These are phyloP conservation scores for Sarocladiaceae sp. DNA, from an alignment of 2,329 filamentous ascomycete genomes.

Conservation along the genomic window DNA sequence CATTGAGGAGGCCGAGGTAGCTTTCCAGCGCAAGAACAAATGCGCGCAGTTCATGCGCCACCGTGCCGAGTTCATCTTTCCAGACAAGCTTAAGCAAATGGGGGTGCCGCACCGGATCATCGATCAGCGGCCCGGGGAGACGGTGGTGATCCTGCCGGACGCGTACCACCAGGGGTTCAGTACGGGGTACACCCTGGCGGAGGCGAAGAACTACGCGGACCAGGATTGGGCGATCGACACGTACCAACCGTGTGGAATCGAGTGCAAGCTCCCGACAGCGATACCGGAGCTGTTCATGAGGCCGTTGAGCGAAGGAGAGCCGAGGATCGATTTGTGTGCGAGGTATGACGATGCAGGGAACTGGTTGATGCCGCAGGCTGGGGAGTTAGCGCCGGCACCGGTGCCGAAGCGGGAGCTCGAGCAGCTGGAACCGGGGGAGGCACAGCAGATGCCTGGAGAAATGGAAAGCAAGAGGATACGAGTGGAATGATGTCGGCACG, in stretches of 20 bases:
- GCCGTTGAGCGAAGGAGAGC: slow-evolving; percentile 24
- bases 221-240: slow-evolving; percentile 26
- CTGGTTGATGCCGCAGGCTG: not conserved
- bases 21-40: slow-evolving; percentile 23
- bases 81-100: slow-evolving; percentile 31
- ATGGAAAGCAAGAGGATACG: slow-evolving; percentile 5
- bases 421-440: not conserved
- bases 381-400: not conserved
- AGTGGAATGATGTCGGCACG: slow-evolving; percentile 5
- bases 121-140: slow-evolving; percentile 32
- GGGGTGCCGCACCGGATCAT: slow-evolving; percentile 30
- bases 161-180: slow-evolving; percentile 35
- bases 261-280: slow-evolving; percentile 27
- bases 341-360: slow-evolving; percentile 16
- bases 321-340: slow-evolving; percentile 26
- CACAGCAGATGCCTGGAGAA: not conserved
- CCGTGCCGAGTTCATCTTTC: slow-evolving; percentile 34
- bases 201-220: slow-evolving; percentile 34
- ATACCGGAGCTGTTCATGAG: slow-evolving; percentile 29
- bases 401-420: slow-evolving; percentile 14
- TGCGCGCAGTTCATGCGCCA: slow-evolving; percentile 36
- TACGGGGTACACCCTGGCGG: slow-evolving; percentile 34
- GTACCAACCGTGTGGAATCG: slow-evolving; percentile 28
- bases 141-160: slow-evolving; percentile 32
- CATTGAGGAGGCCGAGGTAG: slow-evolving; percentile 27